Evolutionary conservation across 2,329 filamentous ascomycete species (phyloP), one percentile per base, ranked within the genome.

Genomic region (Pseudogymnoascus sp.): DNA sequence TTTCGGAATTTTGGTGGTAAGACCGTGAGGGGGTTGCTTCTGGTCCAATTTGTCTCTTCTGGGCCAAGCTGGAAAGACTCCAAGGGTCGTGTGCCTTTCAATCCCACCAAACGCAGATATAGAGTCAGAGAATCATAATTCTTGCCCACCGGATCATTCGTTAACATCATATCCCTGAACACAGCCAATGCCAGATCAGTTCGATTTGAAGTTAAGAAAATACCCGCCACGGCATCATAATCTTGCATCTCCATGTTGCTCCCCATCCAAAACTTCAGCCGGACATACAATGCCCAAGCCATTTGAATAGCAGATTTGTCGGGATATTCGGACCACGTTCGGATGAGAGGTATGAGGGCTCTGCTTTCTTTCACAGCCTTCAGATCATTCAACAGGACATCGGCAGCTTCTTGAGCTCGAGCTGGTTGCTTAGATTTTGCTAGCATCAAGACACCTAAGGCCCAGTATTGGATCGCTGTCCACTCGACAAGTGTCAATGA

Each of bases 161-260:
- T 68, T 32, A 71, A 66, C 85, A 96, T 91, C 91, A 96, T 95
- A 71, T 96, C 90, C 66, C 88, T 89, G 72, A 96, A 96, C 0
- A 90, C 84, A 60, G 84, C 83, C 60, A 93, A 79, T 0, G 89
- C 90, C 63, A 86, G 80, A 63, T 88, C 81, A 5, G 83, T 78
- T 62, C 86, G 79, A 60, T 84, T 82, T 6, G 83, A 80, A 20
- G 85, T 78, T 25, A 96, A 75, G 68, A 96, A 90, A 47, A 82
- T 82, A 18, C 87, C 80, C 54, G 88, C 85, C 35, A 92, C 80
- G 63, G 81, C 77, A 70, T 96, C 91, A 67, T 92, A 95, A 69
- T 95, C 88, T 16, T 84, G 76, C 68, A 92, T 85, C 2, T 78
- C 81, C 75, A 91, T 87, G 0, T 78, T 73, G 22, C 78, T 70